phyloP scores from a whole-genome alignment of 2,329 filamentous ascomycete species.

The Cephalotrichum gorgonifer region DNA sequence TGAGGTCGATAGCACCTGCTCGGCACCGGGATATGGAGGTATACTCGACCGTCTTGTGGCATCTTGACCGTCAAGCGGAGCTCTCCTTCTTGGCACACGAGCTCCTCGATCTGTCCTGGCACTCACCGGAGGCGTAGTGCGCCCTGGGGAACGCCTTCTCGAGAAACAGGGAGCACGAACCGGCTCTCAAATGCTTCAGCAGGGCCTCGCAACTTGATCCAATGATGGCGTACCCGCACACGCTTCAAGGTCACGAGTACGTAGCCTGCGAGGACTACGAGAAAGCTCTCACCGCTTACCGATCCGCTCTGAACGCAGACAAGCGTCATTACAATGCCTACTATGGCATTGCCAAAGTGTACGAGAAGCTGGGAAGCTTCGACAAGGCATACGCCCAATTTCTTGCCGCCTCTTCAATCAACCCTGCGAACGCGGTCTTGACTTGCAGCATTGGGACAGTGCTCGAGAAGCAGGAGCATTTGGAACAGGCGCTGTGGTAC shows the following conservation, averaged over 20 bases:
- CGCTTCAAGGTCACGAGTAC: constrained; percentile 90
- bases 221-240: constrained; percentile 90
- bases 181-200: constrained; percentile 89
- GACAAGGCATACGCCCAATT: constrained; percentile 90
- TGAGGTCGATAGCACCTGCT: constrained; percentile 71
- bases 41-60: constrained; percentile 98
- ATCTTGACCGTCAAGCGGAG: constrained; percentile 84
- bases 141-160: constrained; percentile 93
- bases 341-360: constrained; percentile 77
- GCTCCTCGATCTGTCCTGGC: constrained; percentile 73
- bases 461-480: constrained; percentile 79
- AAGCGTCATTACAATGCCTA: constrained; percentile 95
- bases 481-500: constrained; percentile 64
- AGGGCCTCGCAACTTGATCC: constrained; percentile 84
- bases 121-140: constrained; percentile 93
- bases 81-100: constrained; percentile 88
- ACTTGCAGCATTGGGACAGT: constrained; percentile 88
- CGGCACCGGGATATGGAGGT: constrained; percentile 93
- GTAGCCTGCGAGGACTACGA: constrained; percentile 96
- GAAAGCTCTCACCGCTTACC: constrained; percentile 80
- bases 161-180: constrained; percentile 82
- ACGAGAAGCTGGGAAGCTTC: constrained; percentile 82
- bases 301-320: constrained; percentile 76
- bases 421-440: constrained; percentile 85
- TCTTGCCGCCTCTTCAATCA: constrained; percentile 76